A percentile compares a stretch with the other conserved stretches of the same genome.
phyloP scores from a whole-genome alignment of 2,329 filamentous ascomycete genomes.

The Penicillium griseofulvum region DNA sequence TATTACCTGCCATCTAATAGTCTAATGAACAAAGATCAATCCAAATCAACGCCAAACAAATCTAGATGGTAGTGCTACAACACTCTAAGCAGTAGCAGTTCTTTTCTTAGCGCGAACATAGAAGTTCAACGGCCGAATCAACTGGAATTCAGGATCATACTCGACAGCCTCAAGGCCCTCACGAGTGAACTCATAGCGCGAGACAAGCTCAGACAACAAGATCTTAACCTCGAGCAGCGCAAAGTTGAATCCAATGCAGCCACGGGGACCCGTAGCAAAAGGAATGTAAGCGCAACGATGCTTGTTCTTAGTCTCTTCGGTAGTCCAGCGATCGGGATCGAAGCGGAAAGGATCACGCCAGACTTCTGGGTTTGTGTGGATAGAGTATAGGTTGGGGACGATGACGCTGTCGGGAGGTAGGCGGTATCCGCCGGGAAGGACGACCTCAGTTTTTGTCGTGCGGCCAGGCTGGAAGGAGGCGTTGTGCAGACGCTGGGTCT shows the following conservation, averaged over 20 bases:
- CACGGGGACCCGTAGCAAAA: slow-evolving; percentile 56
- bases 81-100: not conserved
- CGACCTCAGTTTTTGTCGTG: slow-evolving; percentile 55
- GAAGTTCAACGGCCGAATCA: slow-evolving; percentile 21
- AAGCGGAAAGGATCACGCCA: slow-evolving; percentile 61
- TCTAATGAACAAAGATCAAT: not conserved
- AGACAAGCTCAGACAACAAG: slow-evolving; percentile 54
- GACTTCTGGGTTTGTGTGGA: slow-evolving; percentile 52
- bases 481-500: slow-evolving; percentile 60
- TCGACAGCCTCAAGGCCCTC: slow-evolving; percentile 45
- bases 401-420: slow-evolving; percentile 54
- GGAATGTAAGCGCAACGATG: slow-evolving; percentile 55
- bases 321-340: slow-evolving; percentile 57
- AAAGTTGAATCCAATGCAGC: slow-evolving; percentile 64
- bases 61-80: not conserved
- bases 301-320: slow-evolving; percentile 44
- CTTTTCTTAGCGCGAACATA: slow-evolving; percentile 17
- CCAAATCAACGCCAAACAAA: not conserved
- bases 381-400: slow-evolving; percentile 50
- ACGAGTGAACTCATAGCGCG: slow-evolving; percentile 54
- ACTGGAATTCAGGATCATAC: slow-evolving; percentile 22
- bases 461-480: slow-evolving; percentile 61
- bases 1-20: not conserved
- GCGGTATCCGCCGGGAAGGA: slow-evolving; percentile 60
- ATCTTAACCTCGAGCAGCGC: slow-evolving; percentile 60